Evolutionary conservation across 2,329 filamentous ascomycete genomes (phyloP).

Genomic region (Sarocladium strictum): DNA sequence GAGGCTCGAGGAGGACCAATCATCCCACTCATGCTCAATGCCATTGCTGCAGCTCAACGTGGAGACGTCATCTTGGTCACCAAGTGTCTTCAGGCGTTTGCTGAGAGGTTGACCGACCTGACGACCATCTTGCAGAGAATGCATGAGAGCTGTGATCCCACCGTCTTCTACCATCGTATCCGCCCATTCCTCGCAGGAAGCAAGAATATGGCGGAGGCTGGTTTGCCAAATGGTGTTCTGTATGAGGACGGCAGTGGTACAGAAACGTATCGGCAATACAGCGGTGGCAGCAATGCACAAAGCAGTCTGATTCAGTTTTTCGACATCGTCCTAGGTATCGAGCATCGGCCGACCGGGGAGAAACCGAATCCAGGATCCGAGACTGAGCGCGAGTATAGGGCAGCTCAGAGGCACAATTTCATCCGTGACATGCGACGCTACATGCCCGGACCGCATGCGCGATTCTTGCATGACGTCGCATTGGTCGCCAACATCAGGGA

Average conservation of each 20-base stretch:
- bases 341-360: constrained; percentile 84
- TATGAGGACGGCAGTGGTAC: constrained; percentile 75
- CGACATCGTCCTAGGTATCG: constrained; percentile 81
- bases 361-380: constrained; percentile 37
- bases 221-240: constrained; percentile 77
- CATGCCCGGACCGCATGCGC: constrained; percentile 90
- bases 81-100: constrained; percentile 71
- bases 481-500: constrained; percentile 79
- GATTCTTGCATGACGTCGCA: constrained; percentile 77
- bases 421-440: constrained; percentile 95
- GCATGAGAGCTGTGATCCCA: constrained; percentile 92
- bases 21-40: constrained; percentile 81
- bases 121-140: constrained; percentile 74
- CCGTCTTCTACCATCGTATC: constrained; percentile 92
- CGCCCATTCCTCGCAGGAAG: constrained; percentile 93
- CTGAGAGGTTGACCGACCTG: constrained; percentile 82
- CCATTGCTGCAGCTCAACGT: constrained; percentile 71
- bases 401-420: constrained; percentile 62
- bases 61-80: constrained; percentile 68
- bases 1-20: constrained; percentile 86
- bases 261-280: constrained; percentile 73
- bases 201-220: constrained; percentile 96
- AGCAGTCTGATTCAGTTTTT: constrained; percentile 97
- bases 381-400: constrained; percentile 38
- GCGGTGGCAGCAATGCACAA: constrained; percentile 93